Percentiles rank a stretch among this genome's conserved stretches.
These are phyloP conservation scores for Plasmodium falciparum DNA, from an alignment of 169 alveolate species.

Conservation along the genomic window DNA sequence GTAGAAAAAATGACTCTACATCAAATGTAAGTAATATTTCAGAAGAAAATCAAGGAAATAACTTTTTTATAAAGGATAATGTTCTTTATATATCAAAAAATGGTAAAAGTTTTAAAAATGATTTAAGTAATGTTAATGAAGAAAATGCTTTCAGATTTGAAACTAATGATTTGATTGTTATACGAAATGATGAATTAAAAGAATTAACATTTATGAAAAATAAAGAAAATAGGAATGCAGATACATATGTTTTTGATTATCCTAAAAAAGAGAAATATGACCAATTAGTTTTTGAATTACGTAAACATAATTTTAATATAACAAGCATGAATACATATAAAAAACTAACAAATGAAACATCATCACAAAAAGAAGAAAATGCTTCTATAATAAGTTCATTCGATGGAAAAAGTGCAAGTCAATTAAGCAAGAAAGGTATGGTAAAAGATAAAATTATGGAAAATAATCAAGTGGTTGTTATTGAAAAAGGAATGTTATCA, in stretches of 20 bases:
- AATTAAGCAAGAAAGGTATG: conserved; percentile 7
- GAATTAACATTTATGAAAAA: conserved; percentile 72
- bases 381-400: neutral
- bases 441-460: conserved; percentile 29
- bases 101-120: conserved; percentile 50
- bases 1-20: conserved; percentile 2
- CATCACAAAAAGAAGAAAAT: conserved; percentile 8
- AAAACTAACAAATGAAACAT: conserved; percentile 13
- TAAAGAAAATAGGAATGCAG: conserved; percentile 25
- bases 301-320: conserved; percentile 49
- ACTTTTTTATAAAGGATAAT: conserved; percentile 61
- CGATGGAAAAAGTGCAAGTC: conserved; percentile 21
- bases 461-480: conserved; percentile 81
- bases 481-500: conserved; percentile 78
- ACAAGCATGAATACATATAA: conserved; percentile 21
- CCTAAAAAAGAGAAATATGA: conserved; percentile 66
- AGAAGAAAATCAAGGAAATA: conserved; percentile 33
- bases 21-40: conserved; percentile 1
- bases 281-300: conserved; percentile 26
- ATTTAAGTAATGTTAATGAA: conserved; percentile 31
- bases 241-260: conserved; percentile 51
- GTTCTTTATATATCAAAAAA: conserved; percentile 51
- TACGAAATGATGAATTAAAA: conserved; percentile 42
- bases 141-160: conserved; percentile 42
- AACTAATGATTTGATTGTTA: conserved; percentile 11